These are phyloP conservation scores for Coemansia guatemalensis DNA, from an alignment of 192 early-diverging fungal species.

Conservation along the genomic window DNA sequence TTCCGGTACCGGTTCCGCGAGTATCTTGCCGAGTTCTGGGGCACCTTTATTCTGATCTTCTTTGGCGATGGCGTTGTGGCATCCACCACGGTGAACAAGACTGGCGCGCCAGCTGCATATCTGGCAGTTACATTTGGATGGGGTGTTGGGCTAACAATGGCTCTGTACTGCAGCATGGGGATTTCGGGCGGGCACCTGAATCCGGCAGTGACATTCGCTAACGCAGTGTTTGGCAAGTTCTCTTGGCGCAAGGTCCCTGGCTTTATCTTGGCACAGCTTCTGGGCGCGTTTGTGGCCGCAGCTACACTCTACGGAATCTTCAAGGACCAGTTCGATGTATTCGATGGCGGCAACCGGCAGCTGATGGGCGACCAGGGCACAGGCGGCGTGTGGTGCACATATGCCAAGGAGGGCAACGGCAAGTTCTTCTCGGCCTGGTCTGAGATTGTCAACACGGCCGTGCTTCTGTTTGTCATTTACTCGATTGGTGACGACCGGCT, in stretches of 20 bases:
- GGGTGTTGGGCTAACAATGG: constrained; percentile 66
- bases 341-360: constrained; percentile 55
- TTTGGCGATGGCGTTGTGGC: constrained; percentile 71
- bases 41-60: constrained; percentile 65
- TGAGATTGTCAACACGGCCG: constrained; percentile 68
- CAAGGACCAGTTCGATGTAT: constrained; percentile 58
- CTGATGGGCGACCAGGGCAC: constrained; percentile 55
- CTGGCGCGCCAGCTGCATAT: constrained; percentile 46
- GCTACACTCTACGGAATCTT: constrained; percentile 67
- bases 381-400: constrained; percentile 66
- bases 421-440: constrained; percentile 58
- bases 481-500: constrained; percentile 61
- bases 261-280: constrained; percentile 65
- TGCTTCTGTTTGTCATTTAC: constrained; percentile 65
- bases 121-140: constrained; percentile 61
- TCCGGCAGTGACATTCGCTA: constrained; percentile 71
- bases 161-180: constrained; percentile 61
- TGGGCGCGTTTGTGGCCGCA: constrained; percentile 72
- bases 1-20: constrained; percentile 54
- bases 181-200: constrained; percentile 77
- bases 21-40: constrained; percentile 73
- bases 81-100: constrained; percentile 39
- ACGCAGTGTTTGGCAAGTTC: constrained; percentile 67
- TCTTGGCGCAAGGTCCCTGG: constrained; percentile 65
- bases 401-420: constrained; percentile 57